phyloP scores from a whole-genome alignment of 2,329 filamentous ascomycete species.

The Microsporum canis region DNA sequence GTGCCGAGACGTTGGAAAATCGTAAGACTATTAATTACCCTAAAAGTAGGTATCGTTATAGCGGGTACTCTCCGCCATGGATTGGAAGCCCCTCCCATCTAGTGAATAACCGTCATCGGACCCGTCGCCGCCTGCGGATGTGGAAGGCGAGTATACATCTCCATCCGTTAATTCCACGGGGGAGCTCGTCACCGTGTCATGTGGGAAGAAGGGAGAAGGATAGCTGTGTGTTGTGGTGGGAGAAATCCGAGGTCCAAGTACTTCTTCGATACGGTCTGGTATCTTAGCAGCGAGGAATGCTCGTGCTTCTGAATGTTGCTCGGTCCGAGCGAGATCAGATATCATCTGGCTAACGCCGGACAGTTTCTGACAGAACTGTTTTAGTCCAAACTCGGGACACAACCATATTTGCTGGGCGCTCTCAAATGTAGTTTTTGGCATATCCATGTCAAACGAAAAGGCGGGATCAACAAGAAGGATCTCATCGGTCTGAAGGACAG shows the following conservation, averaged over 20 bases:
- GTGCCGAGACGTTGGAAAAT: not conserved
- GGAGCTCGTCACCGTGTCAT: slow-evolving; percentile 10
- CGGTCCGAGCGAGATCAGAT: slow-evolving; percentile 12
- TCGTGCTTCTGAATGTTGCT: slow-evolving; percentile 11
- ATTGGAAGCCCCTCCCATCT: slow-evolving; percentile 10
- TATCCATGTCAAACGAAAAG: slow-evolving; percentile 15
- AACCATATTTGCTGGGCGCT: slow-evolving; percentile 14
- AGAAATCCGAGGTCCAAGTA: slow-evolving; percentile 11
- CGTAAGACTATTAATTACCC: slow-evolving; percentile 10
- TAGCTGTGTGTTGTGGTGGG: slow-evolving; percentile 4
- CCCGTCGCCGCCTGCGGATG: slow-evolving; percentile 11
- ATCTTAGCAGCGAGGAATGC: slow-evolving; percentile 15
- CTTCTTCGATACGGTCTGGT: slow-evolving; percentile 15
- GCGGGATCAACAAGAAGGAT: slow-evolving; percentile 14
- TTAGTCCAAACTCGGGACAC: slow-evolving; percentile 13
- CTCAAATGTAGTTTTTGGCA: slow-evolving; percentile 15
- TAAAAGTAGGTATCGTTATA: slow-evolving; percentile 11
- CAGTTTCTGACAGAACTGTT: slow-evolving; percentile 16
- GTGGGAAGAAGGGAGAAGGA: slow-evolving; percentile 6
- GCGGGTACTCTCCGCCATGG: slow-evolving; percentile 9
- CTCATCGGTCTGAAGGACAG: slow-evolving; percentile 13
- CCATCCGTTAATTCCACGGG: slow-evolving; percentile 11
- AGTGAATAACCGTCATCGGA: slow-evolving; percentile 14
- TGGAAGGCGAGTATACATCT: slow-evolving; percentile 11
- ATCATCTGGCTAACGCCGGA: slow-evolving; percentile 16